Evolutionary conservation across 768 basidiomycete species (phyloP), one percentile per base, ranked within the genome.

Genomic region (Mycena metata): DNA sequence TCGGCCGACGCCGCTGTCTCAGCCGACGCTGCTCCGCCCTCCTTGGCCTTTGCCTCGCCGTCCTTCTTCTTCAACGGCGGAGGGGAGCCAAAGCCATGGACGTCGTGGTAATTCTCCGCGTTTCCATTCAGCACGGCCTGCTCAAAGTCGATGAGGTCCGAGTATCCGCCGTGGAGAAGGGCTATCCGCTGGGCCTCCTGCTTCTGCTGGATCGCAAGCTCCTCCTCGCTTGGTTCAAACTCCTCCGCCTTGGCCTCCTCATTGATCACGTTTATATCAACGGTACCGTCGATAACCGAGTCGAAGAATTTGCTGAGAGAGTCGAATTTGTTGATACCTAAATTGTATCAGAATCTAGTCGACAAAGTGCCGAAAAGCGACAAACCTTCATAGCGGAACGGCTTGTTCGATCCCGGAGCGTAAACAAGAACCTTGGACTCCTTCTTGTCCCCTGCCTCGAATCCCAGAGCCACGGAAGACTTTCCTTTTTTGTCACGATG

Each of bases 261-360:
- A 68, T 83, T 83, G 66, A 80, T 67, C 21, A 76, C 75, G 17
- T 79, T 78, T 60, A 92, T 83, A 71, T 91, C 87, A 3, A 82
- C 88, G 5, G 89, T 87, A 59, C 92, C 92, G 66, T 92, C 89
- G 19, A 92, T 74, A 41, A 94, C 82, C 0, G 90, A 88, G 71
- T 88, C 90, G 76, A 92, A 90, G 82, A 91, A 93, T 73, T 89
- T 88, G 67, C 86, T 86, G 45, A 97, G 81, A 3, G 91, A 84
- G 59, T 95, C 92, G 69, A 89, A 85, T 80, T 96, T 96, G 74
- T 84, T 85, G 41, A 84, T 78, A 46, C 94, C 95, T 92, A 46
- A 6, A 61, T 33, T 2, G 9, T 30, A 15, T 5, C n/a, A 54
- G 26, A 56, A 21, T 21, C 45, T 64, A 51, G 23, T 45, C 17